Percentiles rank a stretch among this genome's conserved stretches.
These are phyloP conservation scores for Babesia bigemina DNA, from an alignment of 169 alveolate species.

Conservation along the genomic window DNA sequence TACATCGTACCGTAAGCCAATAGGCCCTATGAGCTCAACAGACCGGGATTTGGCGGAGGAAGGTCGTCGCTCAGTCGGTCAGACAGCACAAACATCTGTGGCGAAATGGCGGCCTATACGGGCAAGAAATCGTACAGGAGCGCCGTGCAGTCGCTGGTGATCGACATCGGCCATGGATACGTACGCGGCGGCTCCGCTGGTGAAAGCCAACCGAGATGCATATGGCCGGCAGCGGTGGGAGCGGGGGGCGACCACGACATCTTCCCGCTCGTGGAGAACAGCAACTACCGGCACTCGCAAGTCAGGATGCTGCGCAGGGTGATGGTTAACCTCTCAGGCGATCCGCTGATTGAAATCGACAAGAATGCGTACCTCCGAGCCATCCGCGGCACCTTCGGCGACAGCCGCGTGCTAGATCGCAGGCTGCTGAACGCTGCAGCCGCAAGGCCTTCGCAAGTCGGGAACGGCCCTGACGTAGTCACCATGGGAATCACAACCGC, in stretches of 20 bases:
- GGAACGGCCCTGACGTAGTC: neutral
- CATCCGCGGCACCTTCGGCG: constrained; percentile 35
- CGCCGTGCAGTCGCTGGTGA: neutral
- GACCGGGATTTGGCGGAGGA: too few relatives aligned
- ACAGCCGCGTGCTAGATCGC: constrained; percentile 23
- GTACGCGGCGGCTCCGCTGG: constrained; percentile 47
- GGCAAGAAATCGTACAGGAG: neutral
- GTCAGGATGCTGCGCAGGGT: constrained; percentile 22
- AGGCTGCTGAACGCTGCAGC: constrained; percentile 9
- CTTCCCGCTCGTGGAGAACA: constrained; percentile 44
- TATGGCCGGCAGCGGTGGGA: constrained; percentile 54
- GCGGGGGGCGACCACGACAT: constrained; percentile 34
- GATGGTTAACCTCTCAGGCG: neutral
- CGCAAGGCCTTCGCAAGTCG: neutral
- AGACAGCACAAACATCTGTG: neutral
- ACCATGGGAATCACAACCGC: constrained; percentile 10
- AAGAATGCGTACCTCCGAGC: constrained; percentile 29
- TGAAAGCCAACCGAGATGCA: constrained; percentile 22
- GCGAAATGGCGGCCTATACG: neutral
- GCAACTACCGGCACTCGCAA: neutral
- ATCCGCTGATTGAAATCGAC: neutral
- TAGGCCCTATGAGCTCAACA: too few relatives aligned
- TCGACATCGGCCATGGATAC: constrained; percentile 42
- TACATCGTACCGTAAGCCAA: too few relatives aligned
- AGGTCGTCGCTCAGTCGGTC: too few relatives aligned